Percentiles rank a stretch among this genome's conserved stretches.
These are phyloP conservation scores for Vaccinium corymbosum DNA, from an alignment of 148 eudicot species.

Conservation along the genomic window DNA sequence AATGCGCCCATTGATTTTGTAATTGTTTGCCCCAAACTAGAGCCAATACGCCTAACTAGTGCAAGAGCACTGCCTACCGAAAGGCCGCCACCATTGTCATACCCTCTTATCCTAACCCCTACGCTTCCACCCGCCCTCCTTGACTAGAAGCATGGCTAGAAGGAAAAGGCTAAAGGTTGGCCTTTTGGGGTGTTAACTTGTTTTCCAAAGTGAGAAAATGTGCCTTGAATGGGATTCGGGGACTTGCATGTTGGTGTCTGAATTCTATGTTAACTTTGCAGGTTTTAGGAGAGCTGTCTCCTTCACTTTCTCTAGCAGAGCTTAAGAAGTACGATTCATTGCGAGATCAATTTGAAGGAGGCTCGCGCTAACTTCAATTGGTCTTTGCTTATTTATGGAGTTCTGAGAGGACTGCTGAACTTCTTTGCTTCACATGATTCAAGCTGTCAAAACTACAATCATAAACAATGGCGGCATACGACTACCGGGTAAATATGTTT, in stretches of 20 bases:
- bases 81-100: background rate
- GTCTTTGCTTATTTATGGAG: background rate
- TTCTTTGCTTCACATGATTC: conserved; percentile 4
- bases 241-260: background rate
- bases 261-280: conserved; percentile 28
- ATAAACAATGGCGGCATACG: background rate
- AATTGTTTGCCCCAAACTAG: background rate
- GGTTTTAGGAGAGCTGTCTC: conserved; percentile 79
- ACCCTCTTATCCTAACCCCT: background rate
- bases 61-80: background rate
- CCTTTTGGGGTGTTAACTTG: background rate
- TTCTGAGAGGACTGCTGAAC: conserved; percentile 7
- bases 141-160: background rate
- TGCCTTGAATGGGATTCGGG: background rate
- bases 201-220: background rate
- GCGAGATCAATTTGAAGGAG: conserved; percentile 89
- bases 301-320: conserved; percentile 84
- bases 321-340: conserved; percentile 75
- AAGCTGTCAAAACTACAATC: background rate
- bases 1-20: background rate
- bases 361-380: conserved; percentile 35
- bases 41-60: background rate
- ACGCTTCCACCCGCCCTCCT: background rate
- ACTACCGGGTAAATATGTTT: background rate
- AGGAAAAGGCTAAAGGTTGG: background rate